Percentiles rank a stretch among this genome's conserved stretches.
phyloP scores from a whole-genome alignment of 208 protist genomes.

The Leishmania tarentolae region DNA sequence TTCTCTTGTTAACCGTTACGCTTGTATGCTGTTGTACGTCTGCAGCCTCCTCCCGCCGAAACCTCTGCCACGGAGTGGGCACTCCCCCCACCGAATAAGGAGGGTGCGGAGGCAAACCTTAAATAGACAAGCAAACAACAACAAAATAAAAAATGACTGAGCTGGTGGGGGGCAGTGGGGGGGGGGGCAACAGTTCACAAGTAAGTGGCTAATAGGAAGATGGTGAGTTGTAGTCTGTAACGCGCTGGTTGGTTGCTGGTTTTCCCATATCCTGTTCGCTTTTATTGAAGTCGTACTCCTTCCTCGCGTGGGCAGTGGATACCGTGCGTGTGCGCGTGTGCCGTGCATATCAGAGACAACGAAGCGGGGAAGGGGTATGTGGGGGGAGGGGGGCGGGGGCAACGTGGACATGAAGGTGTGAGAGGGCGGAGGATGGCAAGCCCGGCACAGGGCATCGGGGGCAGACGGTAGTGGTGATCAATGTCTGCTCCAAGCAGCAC shows the following conservation, averaged over 20 bases:
- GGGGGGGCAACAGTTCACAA: not conserved
- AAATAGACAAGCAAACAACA: no score
- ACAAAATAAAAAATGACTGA: not conserved
- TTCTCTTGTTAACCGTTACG: no score
- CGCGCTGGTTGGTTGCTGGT: not conserved
- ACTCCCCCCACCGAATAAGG: not conserved
- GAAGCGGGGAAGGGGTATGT: not conserved
- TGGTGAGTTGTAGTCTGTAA: not conserved
- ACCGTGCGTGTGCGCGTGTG: not conserved
- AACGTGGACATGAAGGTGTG: not conserved
- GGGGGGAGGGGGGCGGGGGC: no score
- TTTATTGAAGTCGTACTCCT: not conserved
- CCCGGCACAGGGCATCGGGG: not conserved
- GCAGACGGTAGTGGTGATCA: not conserved
- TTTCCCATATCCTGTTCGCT: not conserved
- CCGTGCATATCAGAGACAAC: not conserved
- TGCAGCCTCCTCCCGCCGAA: not conserved
- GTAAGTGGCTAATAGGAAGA: not conserved
- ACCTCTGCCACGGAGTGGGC: not conserved
- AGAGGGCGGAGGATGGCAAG: not conserved
- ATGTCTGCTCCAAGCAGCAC: not conserved
- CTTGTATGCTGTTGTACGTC: not conserved
- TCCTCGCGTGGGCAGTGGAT: not conserved
- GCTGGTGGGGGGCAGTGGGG: not conserved
- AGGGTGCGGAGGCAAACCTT: not conserved